Conservation (phyloP, 2,329 filamentous ascomycete genomes). For the Hypoxylon sp. region DNA sequence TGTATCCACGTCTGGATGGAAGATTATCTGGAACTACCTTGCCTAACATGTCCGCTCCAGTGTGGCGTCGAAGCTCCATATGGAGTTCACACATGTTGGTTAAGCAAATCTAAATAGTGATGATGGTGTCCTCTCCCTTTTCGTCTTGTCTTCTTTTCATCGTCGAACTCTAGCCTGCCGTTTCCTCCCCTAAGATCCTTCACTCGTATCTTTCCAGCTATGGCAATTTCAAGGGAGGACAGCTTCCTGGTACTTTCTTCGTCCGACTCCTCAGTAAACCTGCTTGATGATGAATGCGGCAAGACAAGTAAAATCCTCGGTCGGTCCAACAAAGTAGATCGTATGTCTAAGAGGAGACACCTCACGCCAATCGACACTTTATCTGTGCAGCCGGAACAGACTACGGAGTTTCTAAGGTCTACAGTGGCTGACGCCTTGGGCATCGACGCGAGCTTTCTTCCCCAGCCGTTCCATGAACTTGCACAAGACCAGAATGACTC, state of each 20-base stretch:
- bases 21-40: conserved; percentile 7
- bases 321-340: neutral
- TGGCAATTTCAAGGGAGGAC: conserved; percentile 29
- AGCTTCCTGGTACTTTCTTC: conserved; percentile 33
- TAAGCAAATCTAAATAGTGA: conserved; percentile 24
- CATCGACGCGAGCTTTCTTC: conserved; percentile 50
- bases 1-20: neutral
- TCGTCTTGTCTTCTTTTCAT: conserved; percentile 14
- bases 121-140: conserved; percentile 23
- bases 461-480: conserved; percentile 43
- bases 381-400: conserved; percentile 33
- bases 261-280: conserved; percentile 20
- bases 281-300: conserved; percentile 14
- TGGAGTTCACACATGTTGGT: conserved; percentile 12
- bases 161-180: neutral
- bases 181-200: conserved; percentile 2
- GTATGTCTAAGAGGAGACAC: conserved; percentile 32
- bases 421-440: conserved; percentile 52
- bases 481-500: conserved; percentile 24
- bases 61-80: conserved; percentile 23
- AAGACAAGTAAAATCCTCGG: neutral
- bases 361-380: conserved; percentile 46
- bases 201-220: conserved; percentile 7
- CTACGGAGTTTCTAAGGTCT: conserved; percentile 47
- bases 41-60: conserved; percentile 11